Evolutionary conservation across 768 basidiomycete species (phyloP), one percentile per base, ranked within the genome.

Genomic region (Russula brevipes): DNA sequence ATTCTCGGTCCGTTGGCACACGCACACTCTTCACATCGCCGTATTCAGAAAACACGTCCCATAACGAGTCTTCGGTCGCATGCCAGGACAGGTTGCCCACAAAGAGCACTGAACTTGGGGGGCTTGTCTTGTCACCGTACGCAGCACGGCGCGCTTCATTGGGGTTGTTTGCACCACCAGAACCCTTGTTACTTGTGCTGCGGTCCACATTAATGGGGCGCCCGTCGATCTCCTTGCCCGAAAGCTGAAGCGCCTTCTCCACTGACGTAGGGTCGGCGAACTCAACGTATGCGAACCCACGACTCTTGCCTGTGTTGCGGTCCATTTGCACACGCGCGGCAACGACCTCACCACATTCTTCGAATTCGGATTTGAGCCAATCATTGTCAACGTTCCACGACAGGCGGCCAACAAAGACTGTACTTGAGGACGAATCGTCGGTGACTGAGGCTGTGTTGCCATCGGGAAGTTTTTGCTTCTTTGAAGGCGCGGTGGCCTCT

Each of bases 341-440:
- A 64, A 85, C 82, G 70, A 99, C 84, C 76, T 95, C 91, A 55
- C 97, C 97, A 69, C 87, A 94, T 58, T 81, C 79, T 38, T 87
- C 85, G 68, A 99, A 98, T 75, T 98, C 96, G 73, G 87, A 82
- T 54, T 88, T 85, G 65, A 98, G 86, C 81, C 93, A 91, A 75
- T 98, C 96, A 73, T 92, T 89, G 79, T 98, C 96, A 66, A 98
- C 89, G 73, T 90, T 91, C 95, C 95, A 99, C 12, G 93, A 95
- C 50, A 99, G 82, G 62, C 84, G 83, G 59, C 96, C 96, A 68
- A 99, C 93, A 71, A 95, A 98, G 69, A 98, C 82, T 44, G 88
- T 86, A 70, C 80, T 86, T 17, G 65, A 61, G 2, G 66, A 36
- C 16, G 79, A 78, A 61, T 85, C 81, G 5, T 69, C 59, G 46